Conservation (phyloP, 495 filamentous ascomycete species). For the Penicillium crystallinum region DNA sequence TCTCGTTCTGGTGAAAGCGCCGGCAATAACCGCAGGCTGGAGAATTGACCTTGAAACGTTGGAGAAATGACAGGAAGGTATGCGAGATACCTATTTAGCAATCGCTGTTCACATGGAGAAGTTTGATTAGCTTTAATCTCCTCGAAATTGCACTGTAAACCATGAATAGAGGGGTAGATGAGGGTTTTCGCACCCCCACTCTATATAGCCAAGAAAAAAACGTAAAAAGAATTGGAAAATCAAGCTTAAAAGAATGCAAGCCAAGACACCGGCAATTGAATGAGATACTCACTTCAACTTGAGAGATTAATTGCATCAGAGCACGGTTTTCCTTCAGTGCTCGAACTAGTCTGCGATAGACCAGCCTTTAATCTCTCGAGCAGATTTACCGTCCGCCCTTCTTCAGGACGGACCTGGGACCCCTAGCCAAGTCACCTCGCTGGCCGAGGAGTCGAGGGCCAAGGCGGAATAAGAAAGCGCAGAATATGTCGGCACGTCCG, state of each 20-base stretch:
- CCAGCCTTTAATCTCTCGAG: slow-evolving; percentile 16
- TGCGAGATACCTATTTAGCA: slow-evolving; percentile 13
- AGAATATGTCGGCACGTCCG: slow-evolving; percentile 10
- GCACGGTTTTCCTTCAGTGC: neutral
- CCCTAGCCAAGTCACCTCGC: slow-evolving; percentile 50
- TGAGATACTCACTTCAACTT: slow-evolving; percentile 15
- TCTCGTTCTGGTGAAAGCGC: neutral
- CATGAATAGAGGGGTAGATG: slow-evolving; percentile 21
- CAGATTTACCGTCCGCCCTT: slow-evolving; percentile 54
- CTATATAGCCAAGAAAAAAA: slow-evolving; percentile 7
- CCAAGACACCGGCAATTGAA: neutral
- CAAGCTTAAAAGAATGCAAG: neutral
- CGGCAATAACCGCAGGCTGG: slow-evolving; percentile 8
- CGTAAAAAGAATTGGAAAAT: neutral
- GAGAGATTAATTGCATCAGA: slow-evolving; percentile 1
- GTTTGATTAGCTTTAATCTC: slow-evolving; percentile 10
- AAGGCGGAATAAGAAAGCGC: slow-evolving; percentile 9
- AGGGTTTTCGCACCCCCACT: slow-evolving; percentile 19
- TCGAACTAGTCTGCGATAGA: slow-evolving; percentile 2
- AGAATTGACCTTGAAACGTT: slow-evolving; percentile 20
- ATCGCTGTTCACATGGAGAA: slow-evolving; percentile 10
- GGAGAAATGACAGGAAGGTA: slow-evolving; percentile 18
- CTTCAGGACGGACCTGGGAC: slow-evolving; percentile 54
- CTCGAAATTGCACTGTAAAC: neutral
- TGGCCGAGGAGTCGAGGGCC: slow-evolving; percentile 21